These are phyloP conservation scores for Myxozyma lipomycoides DNA, from an alignment of 805 yeast species.

Conservation along the genomic window DNA sequence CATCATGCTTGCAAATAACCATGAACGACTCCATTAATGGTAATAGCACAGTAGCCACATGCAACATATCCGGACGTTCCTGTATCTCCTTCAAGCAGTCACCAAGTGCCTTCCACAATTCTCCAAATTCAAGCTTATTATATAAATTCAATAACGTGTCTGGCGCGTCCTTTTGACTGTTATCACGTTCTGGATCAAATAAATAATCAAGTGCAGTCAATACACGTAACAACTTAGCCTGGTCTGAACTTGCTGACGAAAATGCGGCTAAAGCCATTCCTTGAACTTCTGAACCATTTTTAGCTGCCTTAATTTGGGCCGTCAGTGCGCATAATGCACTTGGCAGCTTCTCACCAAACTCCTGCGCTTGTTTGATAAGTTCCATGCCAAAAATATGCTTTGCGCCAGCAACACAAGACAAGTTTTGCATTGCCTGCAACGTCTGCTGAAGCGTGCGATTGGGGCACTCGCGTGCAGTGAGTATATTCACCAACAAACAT, in stretches of 20 bases:
- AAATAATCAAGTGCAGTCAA: constrained; percentile 84
- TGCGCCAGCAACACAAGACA: constrained; percentile 59
- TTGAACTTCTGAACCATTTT: constrained; percentile 47
- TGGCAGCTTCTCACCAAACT: constrained; percentile 52
- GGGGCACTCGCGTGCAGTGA: constrained; percentile 79
- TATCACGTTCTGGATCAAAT: constrained; percentile 46
- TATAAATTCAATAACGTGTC: constrained; percentile 59
- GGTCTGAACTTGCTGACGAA: constrained; percentile 77
- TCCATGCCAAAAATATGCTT: constrained; percentile 63
- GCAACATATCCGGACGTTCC: constrained; percentile 51
- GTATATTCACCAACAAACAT: constrained; percentile 58
- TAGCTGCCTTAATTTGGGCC: constrained; percentile 42
- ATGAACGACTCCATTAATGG: constrained; percentile 88
- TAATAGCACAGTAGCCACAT: constrained; percentile 71
- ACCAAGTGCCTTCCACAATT: constrained; percentile 81
- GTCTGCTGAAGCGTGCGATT: constrained; percentile 81
- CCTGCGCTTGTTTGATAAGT: constrained; percentile 59
- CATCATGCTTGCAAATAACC: constrained; percentile 81
- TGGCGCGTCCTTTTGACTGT: constrained; percentile 35
- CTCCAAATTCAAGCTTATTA: constrained; percentile 63
- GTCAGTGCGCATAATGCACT: constrained; percentile 52
- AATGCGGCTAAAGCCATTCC: constrained; percentile 59
- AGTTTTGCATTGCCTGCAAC: constrained; percentile 71
- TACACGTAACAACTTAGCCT: constrained; percentile 79
- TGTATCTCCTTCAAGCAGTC: constrained; percentile 64